Conservation (phyloP, 768 basidiomycete species). For the Leccinum variicolor region DNA sequence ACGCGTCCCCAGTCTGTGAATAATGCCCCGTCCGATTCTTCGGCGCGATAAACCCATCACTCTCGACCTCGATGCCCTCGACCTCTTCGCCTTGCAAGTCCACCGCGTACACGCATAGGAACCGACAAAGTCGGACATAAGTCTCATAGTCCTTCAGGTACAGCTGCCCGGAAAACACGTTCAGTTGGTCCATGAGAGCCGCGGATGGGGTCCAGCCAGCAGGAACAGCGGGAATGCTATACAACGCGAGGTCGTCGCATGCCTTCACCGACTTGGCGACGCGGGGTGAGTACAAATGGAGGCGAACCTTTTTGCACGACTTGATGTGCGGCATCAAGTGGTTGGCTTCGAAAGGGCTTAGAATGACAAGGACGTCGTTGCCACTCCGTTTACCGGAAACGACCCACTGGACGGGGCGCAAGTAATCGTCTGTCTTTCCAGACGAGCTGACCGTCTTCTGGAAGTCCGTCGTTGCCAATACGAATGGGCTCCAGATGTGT, state of each 20-base stretch:
- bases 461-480: neutral
- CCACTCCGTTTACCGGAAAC: neutral
- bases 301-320: neutral
- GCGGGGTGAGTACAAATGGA: neutral
- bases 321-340: slow-evolving; percentile 35
- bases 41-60: slow-evolving; percentile 16
- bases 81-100: slow-evolving; percentile 1
- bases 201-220: neutral
- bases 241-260: neutral
- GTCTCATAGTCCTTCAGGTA: neutral
- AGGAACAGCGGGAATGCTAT: neutral
- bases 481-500: neutral
- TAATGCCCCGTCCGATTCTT: slow-evolving; percentile 5
- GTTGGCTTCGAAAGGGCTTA: slow-evolving; percentile 31
- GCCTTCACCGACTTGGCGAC: neutral
- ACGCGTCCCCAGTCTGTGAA: slow-evolving; percentile 8
- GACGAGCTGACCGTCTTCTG: slow-evolving; percentile 2
- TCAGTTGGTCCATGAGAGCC: neutral
- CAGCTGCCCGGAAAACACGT: neutral
- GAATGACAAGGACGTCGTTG: neutral
- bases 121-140: neutral
- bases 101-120: neutral
- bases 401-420: neutral
- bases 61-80: neutral
- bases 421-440: neutral